These are phyloP conservation scores for Clitoria ternatea DNA, from an alignment of 306 rosid species.

Conservation along the genomic window DNA sequence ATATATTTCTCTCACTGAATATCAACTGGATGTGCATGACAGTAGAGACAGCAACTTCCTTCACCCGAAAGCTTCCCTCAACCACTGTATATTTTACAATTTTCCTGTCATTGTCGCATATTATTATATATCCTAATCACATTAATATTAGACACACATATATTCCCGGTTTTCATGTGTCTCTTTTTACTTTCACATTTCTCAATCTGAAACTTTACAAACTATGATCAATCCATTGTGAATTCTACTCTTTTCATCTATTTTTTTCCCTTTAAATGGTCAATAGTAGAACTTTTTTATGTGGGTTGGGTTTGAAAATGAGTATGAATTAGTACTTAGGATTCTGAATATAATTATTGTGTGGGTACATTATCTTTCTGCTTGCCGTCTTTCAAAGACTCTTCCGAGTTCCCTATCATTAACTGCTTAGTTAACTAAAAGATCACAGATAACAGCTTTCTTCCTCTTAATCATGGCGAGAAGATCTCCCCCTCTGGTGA, in stretches of 20 bases:
- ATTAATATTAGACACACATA: not conserved
- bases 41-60: not conserved
- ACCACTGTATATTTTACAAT: constrained; percentile 14
- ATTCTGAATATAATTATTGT: not conserved
- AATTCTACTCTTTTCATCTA: not conserved
- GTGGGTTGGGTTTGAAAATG: constrained; percentile 6
- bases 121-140: constrained; percentile 6
- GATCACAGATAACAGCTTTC: constrained; percentile 1
- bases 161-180: not conserved
- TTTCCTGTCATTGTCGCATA: constrained; percentile 10
- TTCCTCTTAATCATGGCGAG: constrained; percentile 43
- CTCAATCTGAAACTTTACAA: too few relatives aligned
- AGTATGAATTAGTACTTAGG: not conserved
- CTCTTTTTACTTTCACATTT: not conserved
- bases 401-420: not conserved
- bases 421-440: not conserved
- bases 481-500: constrained; percentile 44
- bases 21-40: too few relatives aligned
- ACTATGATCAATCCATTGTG: not conserved
- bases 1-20: too few relatives aligned
- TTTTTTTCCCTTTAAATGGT: not conserved
- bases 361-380: not conserved
- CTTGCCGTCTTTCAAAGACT: constrained; percentile 4
- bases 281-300: not conserved
- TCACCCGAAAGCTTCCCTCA: constrained; percentile 12